phyloP scores from a whole-genome alignment of 2,329 filamentous ascomycete species.

The Rhynchosporium secalis region DNA sequence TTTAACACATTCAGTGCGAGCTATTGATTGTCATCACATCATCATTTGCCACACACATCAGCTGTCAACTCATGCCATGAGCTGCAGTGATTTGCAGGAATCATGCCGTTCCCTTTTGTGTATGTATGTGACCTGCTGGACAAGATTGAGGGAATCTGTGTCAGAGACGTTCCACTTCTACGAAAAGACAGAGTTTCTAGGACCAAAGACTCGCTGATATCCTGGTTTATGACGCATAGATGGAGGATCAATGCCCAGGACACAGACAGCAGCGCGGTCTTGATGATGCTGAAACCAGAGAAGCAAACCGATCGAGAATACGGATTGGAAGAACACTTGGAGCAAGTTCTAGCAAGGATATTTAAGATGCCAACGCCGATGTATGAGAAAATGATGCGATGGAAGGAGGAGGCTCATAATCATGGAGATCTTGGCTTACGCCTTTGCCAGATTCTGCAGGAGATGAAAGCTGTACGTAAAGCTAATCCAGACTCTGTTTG shows the following conservation, averaged over 20 bases:
- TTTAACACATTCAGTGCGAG: too few relatives aligned
- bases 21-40: too few relatives aligned
- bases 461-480: slow-evolving; percentile 28
- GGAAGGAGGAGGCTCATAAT: slow-evolving; percentile 38
- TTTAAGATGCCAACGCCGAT: slow-evolving; percentile 65
- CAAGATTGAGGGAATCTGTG: slow-evolving; percentile 52
- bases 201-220: slow-evolving; percentile 56
- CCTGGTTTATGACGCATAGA: slow-evolving; percentile 71
- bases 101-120: slow-evolving; percentile 68
- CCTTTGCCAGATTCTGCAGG: slow-evolving; percentile 27
- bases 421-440: slow-evolving; percentile 65
- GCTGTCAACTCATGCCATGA: not conserved
- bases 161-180: slow-evolving; percentile 44
- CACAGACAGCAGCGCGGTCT: slow-evolving; percentile 61
- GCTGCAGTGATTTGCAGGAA: slow-evolving; percentile 10
- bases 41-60: not conserved
- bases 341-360: slow-evolving; percentile 65
- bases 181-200: slow-evolving; percentile 46
- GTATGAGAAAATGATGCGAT: slow-evolving; percentile 60
- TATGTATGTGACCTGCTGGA: slow-evolving; percentile 74
- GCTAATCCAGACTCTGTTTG: not conserved
- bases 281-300: slow-evolving; percentile 76
- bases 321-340: slow-evolving; percentile 62
- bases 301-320: slow-evolving; percentile 78
- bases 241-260: slow-evolving; percentile 55